These are phyloP conservation scores for Agroathelia rolfsii DNA, from an alignment of 1,284 basidiomycete genomes.

Conservation along the genomic window DNA sequence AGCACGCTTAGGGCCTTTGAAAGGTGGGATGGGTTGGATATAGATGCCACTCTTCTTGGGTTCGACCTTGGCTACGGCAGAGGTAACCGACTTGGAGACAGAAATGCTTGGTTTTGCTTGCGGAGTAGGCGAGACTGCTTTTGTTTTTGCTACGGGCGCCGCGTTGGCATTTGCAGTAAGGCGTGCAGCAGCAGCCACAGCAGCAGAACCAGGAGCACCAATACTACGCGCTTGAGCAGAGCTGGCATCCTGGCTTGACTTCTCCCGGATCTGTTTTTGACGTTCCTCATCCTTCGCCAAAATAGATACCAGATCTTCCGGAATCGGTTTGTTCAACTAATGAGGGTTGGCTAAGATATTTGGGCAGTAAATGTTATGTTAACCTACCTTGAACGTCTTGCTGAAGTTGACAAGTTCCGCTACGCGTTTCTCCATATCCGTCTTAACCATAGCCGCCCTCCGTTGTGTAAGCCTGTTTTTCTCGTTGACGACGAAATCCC, in stretches of 20 bases:
- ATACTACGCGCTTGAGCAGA: conserved; percentile 59
- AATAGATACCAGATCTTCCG: conserved; percentile 88
- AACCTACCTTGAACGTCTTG: conserved; percentile 81
- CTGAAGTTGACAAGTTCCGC: conserved; percentile 91
- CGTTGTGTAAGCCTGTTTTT: conserved; percentile 83
- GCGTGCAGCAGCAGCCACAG: conserved; percentile 17
- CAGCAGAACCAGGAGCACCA: conserved; percentile 29
- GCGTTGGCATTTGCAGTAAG: conserved; percentile 23
- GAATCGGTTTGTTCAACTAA: conserved; percentile 87
- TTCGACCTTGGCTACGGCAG: no score
- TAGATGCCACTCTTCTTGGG: conserved; percentile 47
- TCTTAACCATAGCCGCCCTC: conserved; percentile 83
- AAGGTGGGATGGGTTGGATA: conserved; percentile 89
- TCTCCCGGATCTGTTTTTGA: conserved; percentile 75
- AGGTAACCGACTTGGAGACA: conserved; percentile 4
- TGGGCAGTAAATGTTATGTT: conserved; percentile 4
- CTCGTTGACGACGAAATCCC: conserved; percentile 84
- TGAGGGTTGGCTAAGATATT: conserved; percentile 8
- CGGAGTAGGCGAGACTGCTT: conserved; percentile 1
- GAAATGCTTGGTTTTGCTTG: conserved; percentile 2
- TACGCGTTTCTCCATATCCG: conserved; percentile 88
- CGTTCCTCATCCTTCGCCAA: conserved; percentile 85
- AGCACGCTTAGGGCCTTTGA: conserved; percentile 54
- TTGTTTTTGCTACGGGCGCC: conserved; percentile 8
- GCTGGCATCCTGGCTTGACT: conserved; percentile 57